Percentiles rank a stretch among this genome's conserved stretches.
Conservation (phyloP, 148 eudicot species). For the Rheum nobile region DNA sequence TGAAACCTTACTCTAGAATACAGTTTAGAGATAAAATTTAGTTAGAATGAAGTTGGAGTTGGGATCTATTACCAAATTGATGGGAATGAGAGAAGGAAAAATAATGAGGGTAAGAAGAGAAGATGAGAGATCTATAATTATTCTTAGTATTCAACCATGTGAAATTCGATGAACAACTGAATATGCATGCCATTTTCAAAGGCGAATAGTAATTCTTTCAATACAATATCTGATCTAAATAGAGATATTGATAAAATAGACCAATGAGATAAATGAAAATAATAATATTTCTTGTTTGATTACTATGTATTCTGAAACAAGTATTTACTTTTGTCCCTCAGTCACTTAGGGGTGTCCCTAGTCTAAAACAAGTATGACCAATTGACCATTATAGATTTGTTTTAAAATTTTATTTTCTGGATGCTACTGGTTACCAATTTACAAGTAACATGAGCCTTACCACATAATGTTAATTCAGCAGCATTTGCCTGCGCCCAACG, state of each 20-base stretch:
- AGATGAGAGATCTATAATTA: no score
- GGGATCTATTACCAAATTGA: background rate
- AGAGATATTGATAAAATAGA: background rate
- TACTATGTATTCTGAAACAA: background rate
- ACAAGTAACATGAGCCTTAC: background rate
- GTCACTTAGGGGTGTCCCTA: no score
- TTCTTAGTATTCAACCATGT: background rate
- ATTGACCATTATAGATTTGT: no score
- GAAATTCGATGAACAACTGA: background rate
- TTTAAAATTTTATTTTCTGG: background rate
- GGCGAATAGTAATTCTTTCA: background rate
- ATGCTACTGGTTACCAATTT: background rate
- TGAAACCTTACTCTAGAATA: background rate
- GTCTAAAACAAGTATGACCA: no score
- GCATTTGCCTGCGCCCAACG: background rate
- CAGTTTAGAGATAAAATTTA: background rate
- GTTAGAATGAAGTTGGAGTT: background rate
- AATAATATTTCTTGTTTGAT: background rate
- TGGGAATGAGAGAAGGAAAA: background rate
- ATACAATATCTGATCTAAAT: background rate
- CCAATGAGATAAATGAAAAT: background rate
- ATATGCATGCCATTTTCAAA: background rate
- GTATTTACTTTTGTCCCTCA: background rate
- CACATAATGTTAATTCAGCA: background rate
- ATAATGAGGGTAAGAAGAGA: no score